A percentile compares a stretch with the other conserved stretches of the same genome.
Evolutionary conservation across 768 basidiomycete genomes (phyloP).

Genomic region (Ephemerocybe angulata): DNA sequence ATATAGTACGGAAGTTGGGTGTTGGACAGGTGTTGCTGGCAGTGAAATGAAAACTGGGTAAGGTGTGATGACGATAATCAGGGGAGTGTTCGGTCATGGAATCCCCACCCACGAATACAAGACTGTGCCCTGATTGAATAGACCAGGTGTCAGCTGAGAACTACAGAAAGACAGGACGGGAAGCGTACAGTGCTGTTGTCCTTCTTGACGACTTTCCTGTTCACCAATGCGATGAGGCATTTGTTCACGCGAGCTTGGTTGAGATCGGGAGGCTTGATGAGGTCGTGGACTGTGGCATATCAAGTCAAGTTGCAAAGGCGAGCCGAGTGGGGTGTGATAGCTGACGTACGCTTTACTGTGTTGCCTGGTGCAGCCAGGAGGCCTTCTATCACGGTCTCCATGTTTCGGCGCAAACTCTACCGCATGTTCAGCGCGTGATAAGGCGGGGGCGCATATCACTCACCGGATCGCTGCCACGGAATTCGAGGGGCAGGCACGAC

Average conservation of each 20-base stretch:
- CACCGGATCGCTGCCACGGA: conserved; percentile 86
- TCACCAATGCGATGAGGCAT: conserved; percentile 87
- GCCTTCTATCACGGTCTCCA: conserved; percentile 77
- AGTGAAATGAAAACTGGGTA: too few species aligned
- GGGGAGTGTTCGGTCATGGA: conserved; percentile 19
- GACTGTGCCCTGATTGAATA: conserved; percentile 14
- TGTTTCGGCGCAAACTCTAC: conserved; percentile 69
- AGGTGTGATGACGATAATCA: too few species aligned
- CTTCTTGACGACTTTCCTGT: conserved; percentile 79
- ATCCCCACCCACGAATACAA: conserved; percentile 33
- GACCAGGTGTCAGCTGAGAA: neutral
- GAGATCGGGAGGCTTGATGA: conserved; percentile 76
- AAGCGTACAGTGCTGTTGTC: conserved; percentile 61
- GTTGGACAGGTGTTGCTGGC: too few species aligned
- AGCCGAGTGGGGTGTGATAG: neutral
- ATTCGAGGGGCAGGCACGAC: conserved; percentile 80
- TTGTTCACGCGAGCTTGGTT: conserved; percentile 92
- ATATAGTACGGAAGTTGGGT: too few species aligned
- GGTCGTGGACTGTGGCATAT: conserved; percentile 58
- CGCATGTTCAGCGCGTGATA: conserved; percentile 1
- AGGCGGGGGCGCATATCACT: conserved; percentile 31
- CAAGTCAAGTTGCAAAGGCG: neutral
- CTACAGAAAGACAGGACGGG: neutral
- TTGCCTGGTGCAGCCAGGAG: conserved; percentile 62
- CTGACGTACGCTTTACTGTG: conserved; percentile 60